Evolutionary conservation across 1,139 yeast genomes (phyloP).

Genomic region (Suhomyces terraborum): DNA sequence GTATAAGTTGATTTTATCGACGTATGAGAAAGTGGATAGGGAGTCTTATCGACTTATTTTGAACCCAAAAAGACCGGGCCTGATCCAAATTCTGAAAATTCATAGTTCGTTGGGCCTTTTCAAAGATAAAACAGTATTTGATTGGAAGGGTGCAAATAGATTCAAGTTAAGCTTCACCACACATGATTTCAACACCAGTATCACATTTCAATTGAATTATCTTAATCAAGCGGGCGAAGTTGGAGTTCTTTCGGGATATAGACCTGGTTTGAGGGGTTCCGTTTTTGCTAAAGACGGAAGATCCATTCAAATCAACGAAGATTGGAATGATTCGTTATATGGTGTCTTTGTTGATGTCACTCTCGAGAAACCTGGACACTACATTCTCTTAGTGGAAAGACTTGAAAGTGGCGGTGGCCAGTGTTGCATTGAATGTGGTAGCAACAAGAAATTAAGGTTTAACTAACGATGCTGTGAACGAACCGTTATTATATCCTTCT

Average conservation of each 20-base stretch:
- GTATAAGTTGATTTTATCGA: slow-evolving; percentile 38
- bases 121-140: slow-evolving; percentile 22
- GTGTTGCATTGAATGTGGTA: slow-evolving; percentile 41
- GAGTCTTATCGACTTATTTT: slow-evolving; percentile 16
- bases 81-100: slow-evolving; percentile 23
- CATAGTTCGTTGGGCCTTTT: slow-evolving; percentile 41
- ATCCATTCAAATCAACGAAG: slow-evolving; percentile 38
- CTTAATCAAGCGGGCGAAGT: slow-evolving; percentile 19
- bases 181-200: slow-evolving; percentile 22
- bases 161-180: slow-evolving; percentile 33
- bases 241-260: slow-evolving; percentile 30
- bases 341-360: slow-evolving; percentile 46
- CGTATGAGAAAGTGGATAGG: slow-evolving; percentile 23
- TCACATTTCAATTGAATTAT: slow-evolving; percentile 32
- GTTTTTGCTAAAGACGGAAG: slow-evolving; percentile 34
- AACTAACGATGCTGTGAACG: too few relatives aligned
- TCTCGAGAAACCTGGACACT: slow-evolving; percentile 30
- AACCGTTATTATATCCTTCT: too few relatives aligned
- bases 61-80: slow-evolving; percentile 14
- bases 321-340: slow-evolving; percentile 45
- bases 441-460: slow-evolving; percentile 13
- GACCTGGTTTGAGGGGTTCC: slow-evolving; percentile 48
- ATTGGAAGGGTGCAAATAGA: slow-evolving; percentile 45
- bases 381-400: slow-evolving; percentile 48
- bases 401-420: slow-evolving; percentile 50